phyloP scores from a whole-genome alignment of 164 flowering plant species.

The Magnolia changhungtana region DNA sequence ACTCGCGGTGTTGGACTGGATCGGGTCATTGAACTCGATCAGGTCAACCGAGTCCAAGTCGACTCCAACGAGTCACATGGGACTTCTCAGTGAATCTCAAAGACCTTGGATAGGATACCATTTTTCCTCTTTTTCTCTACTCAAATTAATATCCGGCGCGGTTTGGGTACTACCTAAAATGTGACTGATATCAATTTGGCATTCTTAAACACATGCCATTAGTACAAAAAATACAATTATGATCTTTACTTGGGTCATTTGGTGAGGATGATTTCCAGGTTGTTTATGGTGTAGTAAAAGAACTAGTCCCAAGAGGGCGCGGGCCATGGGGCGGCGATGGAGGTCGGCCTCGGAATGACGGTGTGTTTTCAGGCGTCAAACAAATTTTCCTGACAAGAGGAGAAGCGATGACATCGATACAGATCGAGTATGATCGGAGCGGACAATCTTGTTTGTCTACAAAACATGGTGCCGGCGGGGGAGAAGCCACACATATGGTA shows the following conservation, averaged over 20 bases:
- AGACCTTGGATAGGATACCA: too few relatives aligned
- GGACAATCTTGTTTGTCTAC: constrained; percentile 63
- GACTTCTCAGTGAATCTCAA: too few relatives aligned
- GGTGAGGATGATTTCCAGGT: constrained; percentile 23
- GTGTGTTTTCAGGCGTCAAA: constrained; percentile 63
- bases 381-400: constrained; percentile 49
- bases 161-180: too few relatives aligned
- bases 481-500: constrained; percentile 46
- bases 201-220: too few relatives aligned
- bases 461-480: constrained; percentile 58
- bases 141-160: too few relatives aligned
- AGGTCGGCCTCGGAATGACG: constrained; percentile 82
- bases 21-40: too few relatives aligned
- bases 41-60: too few relatives aligned
- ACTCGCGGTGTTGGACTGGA: too few relatives aligned
- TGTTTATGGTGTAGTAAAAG: constrained; percentile 42
- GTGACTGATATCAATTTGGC: too few relatives aligned
- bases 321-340: constrained; percentile 96
- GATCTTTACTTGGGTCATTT: background rate
- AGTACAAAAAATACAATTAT: too few relatives aligned
- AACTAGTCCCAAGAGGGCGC: constrained; percentile 56
- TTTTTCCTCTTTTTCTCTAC: too few relatives aligned
- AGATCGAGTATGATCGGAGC: constrained; percentile 67
- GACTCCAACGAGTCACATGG: too few relatives aligned
- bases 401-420: constrained; percentile 49